A percentile compares a stretch with the other conserved stretches of the same genome.
These are phyloP conservation scores for Aphanomyces cochlioides DNA, from an alignment of 352 stramenopile species.

Conservation along the genomic window DNA sequence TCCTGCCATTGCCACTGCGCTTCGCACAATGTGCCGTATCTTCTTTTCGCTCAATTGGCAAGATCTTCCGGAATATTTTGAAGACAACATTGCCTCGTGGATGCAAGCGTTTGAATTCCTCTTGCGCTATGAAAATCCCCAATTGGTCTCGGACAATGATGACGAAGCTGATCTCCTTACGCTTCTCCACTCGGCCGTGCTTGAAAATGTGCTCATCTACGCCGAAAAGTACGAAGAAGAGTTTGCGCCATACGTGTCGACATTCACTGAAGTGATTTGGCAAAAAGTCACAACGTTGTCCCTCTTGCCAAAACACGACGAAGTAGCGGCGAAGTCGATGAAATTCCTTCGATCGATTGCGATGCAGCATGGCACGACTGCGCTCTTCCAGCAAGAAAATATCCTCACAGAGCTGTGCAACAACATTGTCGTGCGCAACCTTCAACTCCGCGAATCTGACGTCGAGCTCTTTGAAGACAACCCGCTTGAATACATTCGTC, in stretches of 20 bases:
- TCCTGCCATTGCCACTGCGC: slow-evolving; percentile 62
- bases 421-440: slow-evolving; percentile 97
- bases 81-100: slow-evolving; percentile 97
- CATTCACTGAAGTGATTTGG: slow-evolving; percentile 91
- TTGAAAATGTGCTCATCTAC: slow-evolving; percentile 98
- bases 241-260: slow-evolving; percentile 93
- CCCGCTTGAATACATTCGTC: slow-evolving; percentile 96
- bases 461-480: slow-evolving; percentile 99
- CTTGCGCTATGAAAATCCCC: slow-evolving; percentile 91
- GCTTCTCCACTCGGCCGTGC: slow-evolving; percentile 90
- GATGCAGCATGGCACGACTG: slow-evolving; percentile 90
- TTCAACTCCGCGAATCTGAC: slow-evolving; percentile 93
- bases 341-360: slow-evolving; percentile 96
- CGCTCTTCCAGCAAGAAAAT: slow-evolving; percentile 79
- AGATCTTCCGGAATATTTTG: slow-evolving; percentile 98
- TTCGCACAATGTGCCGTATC: slow-evolving; percentile 94
- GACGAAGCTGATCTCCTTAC: slow-evolving; percentile 92
- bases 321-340: slow-evolving; percentile 94
- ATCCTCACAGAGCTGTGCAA: slow-evolving; percentile 90
- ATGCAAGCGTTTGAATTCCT: slow-evolving; percentile 96
- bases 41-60: slow-evolving; percentile 99
- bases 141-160: slow-evolving; percentile 88
- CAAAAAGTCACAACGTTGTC: slow-evolving; percentile 72
- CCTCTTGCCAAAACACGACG: slow-evolving; percentile 91
- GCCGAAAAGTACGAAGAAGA: slow-evolving; percentile 99